Base-by-base conservation (phyloP, 1,284 basidiomycete genomes). In the Ceratobasidium sp. region DNA sequence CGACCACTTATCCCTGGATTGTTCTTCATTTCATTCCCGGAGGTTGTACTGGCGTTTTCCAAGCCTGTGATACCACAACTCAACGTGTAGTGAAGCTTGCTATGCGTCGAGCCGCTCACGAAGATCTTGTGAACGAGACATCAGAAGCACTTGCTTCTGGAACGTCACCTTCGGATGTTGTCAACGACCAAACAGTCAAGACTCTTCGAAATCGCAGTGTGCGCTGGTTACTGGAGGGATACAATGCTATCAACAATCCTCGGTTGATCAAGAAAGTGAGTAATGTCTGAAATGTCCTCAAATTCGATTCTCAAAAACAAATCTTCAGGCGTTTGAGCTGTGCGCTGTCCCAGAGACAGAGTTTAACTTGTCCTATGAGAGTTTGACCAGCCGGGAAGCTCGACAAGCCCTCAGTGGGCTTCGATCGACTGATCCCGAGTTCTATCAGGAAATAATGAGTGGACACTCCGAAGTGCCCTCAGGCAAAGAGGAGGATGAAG, bases 51-150 rank as follows among this genome's bases (percentile, higher is more conserved):
- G 71, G 70, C n/a, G 43, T 52, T 21, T 73, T 70, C n/a, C 81
- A 81, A 72, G 80, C 82, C 13, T 79, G 79, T 43, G 77, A 82
- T 73, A 78, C 80, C 8, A 78, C 78, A 1, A 79, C 81, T 47
- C 79, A 82, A 50, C 69, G 77, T 5, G 73, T 75, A 9, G 75
- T 81, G 64, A 81, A 82, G 73, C 74, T 76, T 21, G 76, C 77
- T 16, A 74, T 79, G 11, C 78, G 78, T 63, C 46, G 73, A 1
- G 79, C 79, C 7, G 79, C 78, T 67, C 79, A 81, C 57, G 77
- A 77, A 26, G 78, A 80, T 52, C 46, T 82, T n/a, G 32, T 58
- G 7, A 49, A 73, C 0, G 78, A 79, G 58, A 76, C 77, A 0
- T 13, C 18, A 11, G 23, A 28, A 9, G 23, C 26, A 5, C 46